Base-by-base conservation (phyloP, 495 filamentous ascomycete genomes). In the Parachaetomium inaequale region DNA sequence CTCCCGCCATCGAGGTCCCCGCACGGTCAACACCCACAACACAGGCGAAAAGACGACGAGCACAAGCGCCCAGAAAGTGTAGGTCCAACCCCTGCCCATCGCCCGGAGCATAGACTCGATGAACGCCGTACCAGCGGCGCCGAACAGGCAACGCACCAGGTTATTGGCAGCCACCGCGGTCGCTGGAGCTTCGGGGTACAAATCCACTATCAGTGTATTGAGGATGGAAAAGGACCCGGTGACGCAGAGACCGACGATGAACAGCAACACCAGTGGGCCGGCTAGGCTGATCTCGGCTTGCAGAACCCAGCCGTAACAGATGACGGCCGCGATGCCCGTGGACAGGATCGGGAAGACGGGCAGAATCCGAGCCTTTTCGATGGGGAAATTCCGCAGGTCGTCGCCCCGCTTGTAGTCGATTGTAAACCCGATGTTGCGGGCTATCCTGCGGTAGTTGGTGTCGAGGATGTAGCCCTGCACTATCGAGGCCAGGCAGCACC, bases 401-500 rank as follows among this genome's bases (percentile, higher is more conserved):
- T 80, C 77, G 14, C 79, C 77, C 3, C 80, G 79, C 52, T 79
- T 80, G 38, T 76, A 77, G 25, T 81, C 75, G 26, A 85, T 67
- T 3, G 74, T 75, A 29, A 87, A 68, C 3, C 79, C 78, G 5
- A 79, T 67, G 12, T 74, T 74, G 34, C 67, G 69, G 8, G 85
- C 84, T 43, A 76, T 74, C n/a, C 77, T 76, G 4, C 80, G 73
- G 64, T 84, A 88, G 66, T 85, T 83, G 70, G 72, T 76, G 66
- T 86, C 83, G 26, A 85, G 69, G 2, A 85, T 65, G 65, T 78
- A 78, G 45, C 89, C 89, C 55, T 87, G 83, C 47, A 83, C 69
- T n/a, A 89, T 77, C 31, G 85, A 86, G 7, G 88, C 84, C 26
- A 90, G 75, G 32, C 82, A 84, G 52, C 87, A 88, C 32, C 88